A percentile compares a stretch with the other conserved stretches of the same genome.
Conservation (phyloP, 352 stramenopile species). For the Phytopythium aichiense region DNA sequence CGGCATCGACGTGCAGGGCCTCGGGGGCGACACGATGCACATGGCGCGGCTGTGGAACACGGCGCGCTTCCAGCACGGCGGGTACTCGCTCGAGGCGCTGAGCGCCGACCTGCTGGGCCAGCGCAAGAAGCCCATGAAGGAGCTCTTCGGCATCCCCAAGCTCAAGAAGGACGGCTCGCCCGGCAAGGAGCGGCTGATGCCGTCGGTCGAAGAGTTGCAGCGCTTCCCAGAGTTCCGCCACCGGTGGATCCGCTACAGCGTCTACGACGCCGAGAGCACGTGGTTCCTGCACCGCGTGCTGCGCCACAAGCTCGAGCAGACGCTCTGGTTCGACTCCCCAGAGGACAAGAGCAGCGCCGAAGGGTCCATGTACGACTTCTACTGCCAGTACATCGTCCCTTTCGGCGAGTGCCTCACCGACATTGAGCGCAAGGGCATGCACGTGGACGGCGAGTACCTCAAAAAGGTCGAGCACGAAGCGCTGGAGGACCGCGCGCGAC, state of each 20-base stretch:
- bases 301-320: constrained; percentile 86
- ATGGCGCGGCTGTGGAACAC: constrained; percentile 95
- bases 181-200: constrained; percentile 83
- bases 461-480: constrained; percentile 89
- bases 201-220: constrained; percentile 79
- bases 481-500: constrained; percentile 77
- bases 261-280: constrained; percentile 96
- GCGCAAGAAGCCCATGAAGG: constrained; percentile 97
- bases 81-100: constrained; percentile 96
- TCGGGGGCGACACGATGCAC: constrained; percentile 99
- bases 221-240: constrained; percentile 80
- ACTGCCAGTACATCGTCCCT: constrained; percentile 94
- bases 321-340: constrained; percentile 77
- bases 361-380: constrained; percentile 96
- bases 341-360: constrained; percentile 11
- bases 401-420: constrained; percentile 99
- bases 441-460: constrained; percentile 90
- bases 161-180: constrained; percentile 94
- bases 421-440: constrained; percentile 95
- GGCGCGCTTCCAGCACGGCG: constrained; percentile 72
- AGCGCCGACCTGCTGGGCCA: constrained; percentile 81
- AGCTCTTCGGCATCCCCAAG: constrained; percentile 94
- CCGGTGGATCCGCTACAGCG: constrained; percentile 96
- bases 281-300: constrained; percentile 93
- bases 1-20: constrained; percentile 89